phyloP scores from a whole-genome alignment of 495 filamentous ascomycete genomes.

The Daldinia loculata region DNA sequence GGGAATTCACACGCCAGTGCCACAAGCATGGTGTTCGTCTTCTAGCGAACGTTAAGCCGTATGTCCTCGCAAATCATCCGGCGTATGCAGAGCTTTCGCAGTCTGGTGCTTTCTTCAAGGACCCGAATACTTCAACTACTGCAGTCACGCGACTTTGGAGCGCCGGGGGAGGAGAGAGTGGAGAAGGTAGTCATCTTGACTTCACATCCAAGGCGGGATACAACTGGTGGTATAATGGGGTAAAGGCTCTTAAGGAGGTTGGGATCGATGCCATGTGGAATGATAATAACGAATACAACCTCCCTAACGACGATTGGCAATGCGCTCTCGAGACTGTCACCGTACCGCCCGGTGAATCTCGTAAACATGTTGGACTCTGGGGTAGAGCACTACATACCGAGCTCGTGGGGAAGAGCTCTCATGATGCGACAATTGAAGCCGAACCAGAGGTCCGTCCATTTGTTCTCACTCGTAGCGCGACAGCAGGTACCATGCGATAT shows the following conservation, averaged over 20 bases:
- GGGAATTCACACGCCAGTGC: constrained; percentile 66
- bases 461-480: constrained; percentile 72
- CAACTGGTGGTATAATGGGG: constrained; percentile 73
- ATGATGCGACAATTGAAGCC: constrained; percentile 66
- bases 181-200: constrained; percentile 73
- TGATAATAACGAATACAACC: constrained; percentile 78
- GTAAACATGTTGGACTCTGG: constrained; percentile 65
- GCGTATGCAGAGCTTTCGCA: constrained; percentile 65
- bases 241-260: constrained; percentile 64
- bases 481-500: constrained; percentile 72
- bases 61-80: constrained; percentile 70
- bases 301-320: constrained; percentile 70
- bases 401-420: constrained; percentile 70
- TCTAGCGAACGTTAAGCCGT: constrained; percentile 76
- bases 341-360: constrained; percentile 44
- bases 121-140: constrained; percentile 61
- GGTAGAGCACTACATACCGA: constrained; percentile 71
- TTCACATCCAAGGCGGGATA: constrained; percentile 71
- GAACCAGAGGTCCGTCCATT: constrained; percentile 67
- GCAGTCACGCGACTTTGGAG: constrained; percentile 72
- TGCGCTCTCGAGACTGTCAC: constrained; percentile 59
- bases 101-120: constrained; percentile 66
- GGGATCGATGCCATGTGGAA: constrained; percentile 80
- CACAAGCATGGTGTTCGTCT: constrained; percentile 70
- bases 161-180: constrained; percentile 71